phyloP scores from a whole-genome alignment of 768 basidiomycete species.

The Mycena galericulata region DNA sequence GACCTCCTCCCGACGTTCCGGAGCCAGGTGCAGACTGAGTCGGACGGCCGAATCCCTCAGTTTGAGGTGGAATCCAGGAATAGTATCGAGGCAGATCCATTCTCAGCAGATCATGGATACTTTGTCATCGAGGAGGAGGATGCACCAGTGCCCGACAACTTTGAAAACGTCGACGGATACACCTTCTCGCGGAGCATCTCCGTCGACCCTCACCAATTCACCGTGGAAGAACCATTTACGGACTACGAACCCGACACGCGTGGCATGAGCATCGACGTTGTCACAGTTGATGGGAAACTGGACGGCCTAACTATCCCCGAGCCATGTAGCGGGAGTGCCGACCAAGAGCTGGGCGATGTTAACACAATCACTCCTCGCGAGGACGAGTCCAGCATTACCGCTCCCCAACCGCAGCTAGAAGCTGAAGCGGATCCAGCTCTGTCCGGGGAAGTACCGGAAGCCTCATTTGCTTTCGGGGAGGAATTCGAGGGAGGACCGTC shows the following conservation, averaged over 20 bases:
- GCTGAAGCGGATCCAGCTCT: too few species aligned
- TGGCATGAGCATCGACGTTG: constrained; percentile 23
- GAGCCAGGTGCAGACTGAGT: constrained; percentile 3
- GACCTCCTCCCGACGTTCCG: constrained; percentile 23
- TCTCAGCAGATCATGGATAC: constrained; percentile 18
- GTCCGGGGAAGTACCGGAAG: too few species aligned
- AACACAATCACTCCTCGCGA: neutral
- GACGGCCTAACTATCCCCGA: neutral
- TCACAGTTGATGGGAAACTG: constrained; percentile 21
- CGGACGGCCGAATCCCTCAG: neutral
- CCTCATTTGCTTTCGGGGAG: neutral
- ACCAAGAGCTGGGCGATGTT: neutral
- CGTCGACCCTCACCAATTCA: constrained; percentile 27
- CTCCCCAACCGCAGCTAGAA: neutral
- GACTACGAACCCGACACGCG: constrained; percentile 21
- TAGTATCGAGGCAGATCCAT: neutral
- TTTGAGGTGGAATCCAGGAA: neutral
- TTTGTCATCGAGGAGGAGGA: constrained; percentile 25
- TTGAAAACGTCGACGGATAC: constrained; percentile 13
- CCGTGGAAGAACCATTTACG: constrained; percentile 22
- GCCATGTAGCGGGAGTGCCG: neutral
- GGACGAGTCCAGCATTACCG: neutral
- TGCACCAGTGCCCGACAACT: neutral
- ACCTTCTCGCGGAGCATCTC: constrained; percentile 26
- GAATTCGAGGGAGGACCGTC: neutral